These are phyloP conservation scores for Galerina sulciceps DNA, from an alignment of 768 basidiomycete species.

Conservation along the genomic window DNA sequence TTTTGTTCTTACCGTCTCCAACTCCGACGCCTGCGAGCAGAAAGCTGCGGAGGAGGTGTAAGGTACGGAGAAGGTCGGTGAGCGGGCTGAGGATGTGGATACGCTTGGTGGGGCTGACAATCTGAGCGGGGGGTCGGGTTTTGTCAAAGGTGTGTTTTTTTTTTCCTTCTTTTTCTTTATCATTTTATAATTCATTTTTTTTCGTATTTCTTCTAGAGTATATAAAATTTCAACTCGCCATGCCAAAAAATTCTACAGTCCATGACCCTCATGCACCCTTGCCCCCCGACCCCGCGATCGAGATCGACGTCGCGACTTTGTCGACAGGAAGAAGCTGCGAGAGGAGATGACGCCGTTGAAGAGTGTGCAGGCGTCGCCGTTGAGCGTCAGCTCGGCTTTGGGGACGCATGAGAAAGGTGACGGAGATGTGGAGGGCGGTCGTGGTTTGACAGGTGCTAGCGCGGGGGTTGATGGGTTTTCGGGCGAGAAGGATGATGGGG, in stretches of 20 bases:
- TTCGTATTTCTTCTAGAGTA: background rate
- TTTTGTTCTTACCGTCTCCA: background rate
- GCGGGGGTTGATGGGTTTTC: too few species aligned
- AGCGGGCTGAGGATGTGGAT: constrained; percentile 14
- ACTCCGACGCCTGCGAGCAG: background rate
- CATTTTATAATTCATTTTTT: background rate
- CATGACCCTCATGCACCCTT: background rate
- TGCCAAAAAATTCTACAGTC: background rate
- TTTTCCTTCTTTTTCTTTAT: background rate
- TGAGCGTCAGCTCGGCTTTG: too few species aligned
- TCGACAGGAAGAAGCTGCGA: too few species aligned
- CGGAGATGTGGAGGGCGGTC: too few species aligned
- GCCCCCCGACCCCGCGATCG: too few species aligned
- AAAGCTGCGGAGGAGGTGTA: constrained; percentile 7
- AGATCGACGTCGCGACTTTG: too few species aligned
- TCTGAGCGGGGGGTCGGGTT: background rate
- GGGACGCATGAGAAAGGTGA: too few species aligned
- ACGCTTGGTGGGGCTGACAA: constrained; percentile 8
- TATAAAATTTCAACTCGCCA: background rate
- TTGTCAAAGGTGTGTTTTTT: background rate
- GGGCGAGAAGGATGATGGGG: too few species aligned
- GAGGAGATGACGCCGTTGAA: too few species aligned
- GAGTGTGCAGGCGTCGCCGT: too few species aligned
- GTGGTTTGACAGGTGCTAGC: too few species aligned
- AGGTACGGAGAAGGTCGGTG: constrained; percentile 18